Base-by-base conservation (phyloP, 75 land plant genomes). In the Ceratopteris richardii region DNA sequence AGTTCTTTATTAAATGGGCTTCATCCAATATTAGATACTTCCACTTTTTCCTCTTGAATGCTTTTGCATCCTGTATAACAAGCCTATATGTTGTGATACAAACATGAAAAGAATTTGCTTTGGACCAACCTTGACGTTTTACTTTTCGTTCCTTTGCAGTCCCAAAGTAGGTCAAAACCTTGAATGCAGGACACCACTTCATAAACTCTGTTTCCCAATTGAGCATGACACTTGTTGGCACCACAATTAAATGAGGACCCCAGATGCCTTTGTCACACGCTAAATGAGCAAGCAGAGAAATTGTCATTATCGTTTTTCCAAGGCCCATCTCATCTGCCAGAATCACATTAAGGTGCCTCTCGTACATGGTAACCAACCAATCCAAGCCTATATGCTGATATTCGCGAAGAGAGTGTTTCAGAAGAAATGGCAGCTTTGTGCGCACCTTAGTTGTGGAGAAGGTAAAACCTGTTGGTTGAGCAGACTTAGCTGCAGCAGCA, bases 201-300 rank as follows among this genome's bases (percentile, higher is more conserved):
- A 95, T 84, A 64, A 95, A 95, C 54, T 95, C 99, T 30, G 99
- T 95, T 66, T 95, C 99, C 99, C 99, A 95, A 54, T 95, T 95
- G 22, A 95, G 86, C 99, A 90, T 95, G 55, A 95, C 99, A 72
- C 99, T 95, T 3, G 99, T 95, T 2, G 99, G 99, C 1, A 95
- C 99, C 20, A 95, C 99, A 63, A 95, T 95, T 10, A 95, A 79
- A 82, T 95, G 99, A 13, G 97, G 99, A 7, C 99, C 99, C 99
- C 99, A 95, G 59, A 95, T 90, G 62, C 99, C 99, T 57, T 90
- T 90, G 58, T 95, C 99, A 76, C 97, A 90, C 1, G 99, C 99
- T 39, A 95, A 66, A 51, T 95, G 97, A 39, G 99, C 97, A 54
- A 95, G 70, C 28, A 95, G 76, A 29, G 99, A 74, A 54, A 95